Base-by-base conservation (phyloP, 805 yeast species). In the Peterozyma xylosa region DNA sequence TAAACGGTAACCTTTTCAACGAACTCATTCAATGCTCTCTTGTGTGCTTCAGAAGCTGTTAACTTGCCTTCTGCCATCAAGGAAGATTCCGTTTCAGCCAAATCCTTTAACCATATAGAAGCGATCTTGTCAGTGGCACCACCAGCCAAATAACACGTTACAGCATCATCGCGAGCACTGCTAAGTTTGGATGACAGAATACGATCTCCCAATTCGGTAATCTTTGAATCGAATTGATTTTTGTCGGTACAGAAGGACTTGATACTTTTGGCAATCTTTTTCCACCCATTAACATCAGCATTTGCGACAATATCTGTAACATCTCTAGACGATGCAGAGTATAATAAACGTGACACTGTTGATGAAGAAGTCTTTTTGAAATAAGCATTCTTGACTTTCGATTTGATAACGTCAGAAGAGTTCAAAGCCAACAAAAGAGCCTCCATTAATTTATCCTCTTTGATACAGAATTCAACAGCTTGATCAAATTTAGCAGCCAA, bases 1-100 rank as follows among this genome's bases (percentile, higher is more conserved):
- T 80, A 89, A 21, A 86, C 82, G 33, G 88, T 76, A 48, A 90
- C 75, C 63, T 90, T 90, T 60, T 86, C 95, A 42, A 87, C 84
- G 57, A 89, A 83, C 55, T 78, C 82, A 42, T 83, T 82, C 59
- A 91, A 69, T 9, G 96, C 84, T 52, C 78, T 84, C 52, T 84
- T 80, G 55, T 88, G 88, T 17, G 96, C 96, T 50, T 84, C 93
- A 44, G 84, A 82, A 1, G 87, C 79, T 2, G 96, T 76, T 34
- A 67, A 50, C 35, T 74, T 59, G 34, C 68, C 60, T 9, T 66
- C 62, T 1, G 67, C 56, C 55, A 84, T 67, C 44, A 70, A 64
- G 32, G 54, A 55, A 5, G 54, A 45, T 55, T 76, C 80, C 47
- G 63, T 59, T 3, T 50, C 64, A 9, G 68, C 63, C 42, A 76